Percentiles rank a stretch among this genome's conserved stretches.
phyloP scores from a whole-genome alignment of 2,329 filamentous ascomycete genomes.

The Calonectria honghensis region DNA sequence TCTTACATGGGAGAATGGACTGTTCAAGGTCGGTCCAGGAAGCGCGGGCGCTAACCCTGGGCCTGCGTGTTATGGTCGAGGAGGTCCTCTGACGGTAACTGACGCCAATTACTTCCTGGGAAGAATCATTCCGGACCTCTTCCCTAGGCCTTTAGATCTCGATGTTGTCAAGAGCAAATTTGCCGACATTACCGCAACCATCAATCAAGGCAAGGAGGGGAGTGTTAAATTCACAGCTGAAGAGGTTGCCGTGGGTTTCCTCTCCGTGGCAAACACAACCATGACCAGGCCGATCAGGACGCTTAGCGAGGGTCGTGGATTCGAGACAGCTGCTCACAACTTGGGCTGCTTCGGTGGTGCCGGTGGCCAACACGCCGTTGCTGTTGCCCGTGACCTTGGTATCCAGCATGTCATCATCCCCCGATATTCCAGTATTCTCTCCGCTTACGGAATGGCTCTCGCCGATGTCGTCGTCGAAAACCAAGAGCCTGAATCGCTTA shows the following conservation, averaged over 20 bases:
- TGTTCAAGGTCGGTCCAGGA: constrained; percentile 79
- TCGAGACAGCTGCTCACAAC: constrained; percentile 59
- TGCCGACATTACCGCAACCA: constrained; percentile 59
- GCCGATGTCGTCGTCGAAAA: constrained; percentile 64
- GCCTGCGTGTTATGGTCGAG: constrained; percentile 81
- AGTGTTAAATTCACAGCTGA: constrained; percentile 50
- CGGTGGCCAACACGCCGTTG: constrained; percentile 63
- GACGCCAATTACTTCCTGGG: constrained; percentile 82
- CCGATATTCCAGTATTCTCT: constrained; percentile 65
- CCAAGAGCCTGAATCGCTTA: constrained; percentile 47
- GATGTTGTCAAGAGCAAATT: constrained; percentile 62
- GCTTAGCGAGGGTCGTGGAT: constrained; percentile 60
- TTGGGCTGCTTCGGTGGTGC: constrained; percentile 60
- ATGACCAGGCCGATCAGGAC: constrained; percentile 61
- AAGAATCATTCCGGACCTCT: constrained; percentile 74
- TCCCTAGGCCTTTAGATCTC: constrained; percentile 71
- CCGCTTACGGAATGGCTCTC: constrained; percentile 65
- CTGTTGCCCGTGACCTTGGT: constrained; percentile 61
- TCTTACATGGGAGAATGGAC: constrained; percentile 80
- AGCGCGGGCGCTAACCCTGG: constrained; percentile 80
- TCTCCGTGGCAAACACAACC: constrained; percentile 60
- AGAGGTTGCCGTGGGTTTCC: constrained; percentile 61
- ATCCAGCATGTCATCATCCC: constrained; percentile 64
- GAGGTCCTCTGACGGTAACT: constrained; percentile 80
- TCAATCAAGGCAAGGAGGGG: constrained; percentile 61